Evolutionary conservation across 2,329 filamentous ascomycete genomes (phyloP).

Genomic region (Exophiala sp.): DNA sequence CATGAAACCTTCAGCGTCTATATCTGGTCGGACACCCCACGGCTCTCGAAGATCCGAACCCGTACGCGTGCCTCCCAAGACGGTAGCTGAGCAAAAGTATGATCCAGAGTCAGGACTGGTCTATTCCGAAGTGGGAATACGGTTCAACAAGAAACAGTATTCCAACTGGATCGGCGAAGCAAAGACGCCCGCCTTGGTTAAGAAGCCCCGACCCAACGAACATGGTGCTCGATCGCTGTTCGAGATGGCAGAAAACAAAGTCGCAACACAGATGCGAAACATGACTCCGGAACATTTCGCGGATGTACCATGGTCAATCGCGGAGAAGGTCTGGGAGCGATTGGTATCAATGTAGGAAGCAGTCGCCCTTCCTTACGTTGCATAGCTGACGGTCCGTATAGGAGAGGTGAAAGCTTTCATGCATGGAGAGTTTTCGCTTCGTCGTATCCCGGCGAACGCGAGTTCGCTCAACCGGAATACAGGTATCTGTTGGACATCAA

Average conservation of each 20-base stretch:
- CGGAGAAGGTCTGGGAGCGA: conserved; percentile 37
- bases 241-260: conserved; percentile 19
- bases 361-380: background rate
- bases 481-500: conserved; percentile 33
- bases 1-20: background rate
- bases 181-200: conserved; percentile 16
- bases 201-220: conserved; percentile 4
- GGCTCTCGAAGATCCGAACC: background rate
- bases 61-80: background rate
- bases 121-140: conserved; percentile 21
- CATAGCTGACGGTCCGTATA: conserved; percentile 6
- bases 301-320: conserved; percentile 38
- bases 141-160: conserved; percentile 10
- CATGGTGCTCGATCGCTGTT: conserved; percentile 23
- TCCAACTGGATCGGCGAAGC: conserved; percentile 25
- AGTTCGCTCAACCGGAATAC: conserved; percentile 32
- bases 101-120: conserved; percentile 25
- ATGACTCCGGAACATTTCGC: conserved; percentile 35
- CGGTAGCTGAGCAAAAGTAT: conserved; percentile 9
- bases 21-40: background rate
- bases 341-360: conserved; percentile 34
- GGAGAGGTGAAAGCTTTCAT: conserved; percentile 33
- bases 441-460: conserved; percentile 31
- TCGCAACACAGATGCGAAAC: conserved; percentile 34
- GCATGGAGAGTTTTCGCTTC: conserved; percentile 42